Conservation (phyloP, 371 early-diverging fungal species). For the Smittium culicis region DNA sequence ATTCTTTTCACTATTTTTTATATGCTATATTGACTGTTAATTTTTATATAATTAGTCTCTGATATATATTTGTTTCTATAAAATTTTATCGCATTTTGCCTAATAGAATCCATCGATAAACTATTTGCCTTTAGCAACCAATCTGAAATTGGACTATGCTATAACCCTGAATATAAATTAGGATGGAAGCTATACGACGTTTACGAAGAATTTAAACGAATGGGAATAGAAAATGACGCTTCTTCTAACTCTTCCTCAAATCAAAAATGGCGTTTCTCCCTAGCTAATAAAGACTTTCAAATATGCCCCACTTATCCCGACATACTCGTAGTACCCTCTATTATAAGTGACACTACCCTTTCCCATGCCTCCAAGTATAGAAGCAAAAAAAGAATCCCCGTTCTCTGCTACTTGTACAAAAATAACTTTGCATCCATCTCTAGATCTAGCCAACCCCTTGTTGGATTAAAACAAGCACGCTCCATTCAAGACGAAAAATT, state of each 20-base stretch:
- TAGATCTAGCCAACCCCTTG: conserved; percentile 86
- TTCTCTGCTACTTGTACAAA: conserved; percentile 72
- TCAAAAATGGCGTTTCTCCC: conserved; percentile 59
- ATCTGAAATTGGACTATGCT: conserved; percentile 27
- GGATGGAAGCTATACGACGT: conserved; percentile 71
- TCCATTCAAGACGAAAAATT: conserved; percentile 94
- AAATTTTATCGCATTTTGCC: too few species aligned
- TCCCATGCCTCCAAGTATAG: conserved; percentile 81
- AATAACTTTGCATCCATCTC: conserved; percentile 82
- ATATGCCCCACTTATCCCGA: conserved; percentile 84
- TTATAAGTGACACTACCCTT: conserved; percentile 79
- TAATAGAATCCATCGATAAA: conserved; percentile 48
- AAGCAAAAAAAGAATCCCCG: conserved; percentile 81
- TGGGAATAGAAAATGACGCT: conserved; percentile 74
- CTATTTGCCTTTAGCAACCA: conserved; percentile 70
- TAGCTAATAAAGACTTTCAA: conserved; percentile 60
- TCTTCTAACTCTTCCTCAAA: conserved; percentile 15
- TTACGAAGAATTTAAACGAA: conserved; percentile 59
- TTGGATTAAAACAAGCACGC: conserved; percentile 81
- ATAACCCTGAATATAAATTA: conserved; percentile 14
- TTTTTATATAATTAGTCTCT: conserved; percentile 39
- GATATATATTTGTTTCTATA: conserved; percentile 21
- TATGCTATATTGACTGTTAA: too few species aligned
- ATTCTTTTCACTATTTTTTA: neutral
- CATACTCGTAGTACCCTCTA: conserved; percentile 64